A percentile compares a stretch with the other conserved stretches of the same genome.
Evolutionary conservation across 306 rosid genomes (phyloP).

Genomic region (Hippophae tibetana): DNA sequence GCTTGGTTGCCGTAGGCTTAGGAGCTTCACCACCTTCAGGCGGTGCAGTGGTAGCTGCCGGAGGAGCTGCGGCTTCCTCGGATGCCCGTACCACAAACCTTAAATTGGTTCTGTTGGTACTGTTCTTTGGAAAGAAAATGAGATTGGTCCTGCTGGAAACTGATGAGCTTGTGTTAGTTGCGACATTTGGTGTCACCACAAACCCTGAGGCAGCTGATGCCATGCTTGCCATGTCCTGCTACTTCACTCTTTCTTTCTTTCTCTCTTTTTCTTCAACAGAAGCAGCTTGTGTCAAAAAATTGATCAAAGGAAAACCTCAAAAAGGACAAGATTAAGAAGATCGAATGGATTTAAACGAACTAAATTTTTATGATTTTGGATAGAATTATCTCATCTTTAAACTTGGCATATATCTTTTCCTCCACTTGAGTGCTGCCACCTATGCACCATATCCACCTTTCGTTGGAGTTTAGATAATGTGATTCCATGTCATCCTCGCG

Average conservation of each 20-base stretch:
- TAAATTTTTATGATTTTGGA: slow-evolving; percentile 11
- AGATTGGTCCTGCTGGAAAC: slow-evolving; percentile 18
- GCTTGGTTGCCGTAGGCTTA: slow-evolving; percentile 72
- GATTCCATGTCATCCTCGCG: slow-evolving; percentile 5
- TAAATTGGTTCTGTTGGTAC: slow-evolving; percentile 12
- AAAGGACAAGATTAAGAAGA: slow-evolving; percentile 2
- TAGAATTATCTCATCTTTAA: slow-evolving; percentile 44
- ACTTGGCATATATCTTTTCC: slow-evolving; percentile 31
- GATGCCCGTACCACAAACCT: slow-evolving; percentile 56
- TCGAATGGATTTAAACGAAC: slow-evolving; percentile 36
- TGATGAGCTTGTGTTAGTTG: slow-evolving; percentile 26
- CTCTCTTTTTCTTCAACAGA: not conserved
- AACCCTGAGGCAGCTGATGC: slow-evolving; percentile 80
- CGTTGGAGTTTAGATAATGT: slow-evolving; percentile 30
- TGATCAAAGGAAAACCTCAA: slow-evolving; percentile 15
- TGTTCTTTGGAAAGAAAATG: slow-evolving; percentile 34
- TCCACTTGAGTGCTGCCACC: slow-evolving; percentile 60
- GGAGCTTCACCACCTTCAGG: slow-evolving; percentile 28
- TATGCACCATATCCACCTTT: slow-evolving; percentile 52
- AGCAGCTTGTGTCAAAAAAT: slow-evolving; percentile 5
- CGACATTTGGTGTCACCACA: slow-evolving; percentile 41
- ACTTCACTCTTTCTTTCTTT: not conserved
- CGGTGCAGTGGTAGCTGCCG: slow-evolving; percentile 30
- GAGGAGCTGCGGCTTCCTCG: slow-evolving; percentile 42
- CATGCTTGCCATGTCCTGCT: slow-evolving; percentile 45